Conservation (phyloP, 2,329 filamentous ascomycete species). For the Colletotrichum orchidophilum region DNA sequence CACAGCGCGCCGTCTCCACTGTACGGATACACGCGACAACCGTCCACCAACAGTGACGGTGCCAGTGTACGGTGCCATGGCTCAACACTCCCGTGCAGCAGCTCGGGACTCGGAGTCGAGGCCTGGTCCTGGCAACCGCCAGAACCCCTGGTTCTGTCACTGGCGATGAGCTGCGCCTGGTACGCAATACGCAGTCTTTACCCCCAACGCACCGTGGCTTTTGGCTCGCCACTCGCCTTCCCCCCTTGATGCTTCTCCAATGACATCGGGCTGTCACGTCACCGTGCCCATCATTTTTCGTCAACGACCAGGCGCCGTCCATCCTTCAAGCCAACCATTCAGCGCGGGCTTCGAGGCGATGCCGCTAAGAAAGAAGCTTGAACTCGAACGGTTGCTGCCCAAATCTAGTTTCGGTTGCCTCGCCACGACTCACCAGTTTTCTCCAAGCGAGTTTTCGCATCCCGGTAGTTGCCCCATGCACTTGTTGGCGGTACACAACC, state of each 20-base stretch:
- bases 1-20: background rate
- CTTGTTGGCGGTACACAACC: conserved; percentile 19
- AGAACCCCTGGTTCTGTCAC: background rate
- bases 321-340: background rate
- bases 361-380: conserved; percentile 30
- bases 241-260: conserved; percentile 20
- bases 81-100: conserved; percentile 29
- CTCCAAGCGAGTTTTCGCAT: background rate
- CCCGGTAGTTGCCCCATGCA: conserved; percentile 21
- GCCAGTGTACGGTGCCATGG: conserved; percentile 27
- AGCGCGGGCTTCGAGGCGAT: conserved; percentile 5
- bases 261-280: conserved; percentile 20
- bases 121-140: conserved; percentile 7
- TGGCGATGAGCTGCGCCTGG: background rate
- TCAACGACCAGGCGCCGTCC: conserved; percentile 8
- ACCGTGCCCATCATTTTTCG: conserved; percentile 3
- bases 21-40: background rate
- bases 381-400: conserved; percentile 5
- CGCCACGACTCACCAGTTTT: background rate
- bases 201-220: background rate
- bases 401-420: conserved; percentile 3
- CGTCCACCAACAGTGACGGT: conserved; percentile 2
- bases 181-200: background rate
- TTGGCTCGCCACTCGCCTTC: background rate
- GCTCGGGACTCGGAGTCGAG: conserved; percentile 17